Evolutionary conservation across 1,139 yeast species (phyloP).

Genomic region (Taiozyma onychis): DNA sequence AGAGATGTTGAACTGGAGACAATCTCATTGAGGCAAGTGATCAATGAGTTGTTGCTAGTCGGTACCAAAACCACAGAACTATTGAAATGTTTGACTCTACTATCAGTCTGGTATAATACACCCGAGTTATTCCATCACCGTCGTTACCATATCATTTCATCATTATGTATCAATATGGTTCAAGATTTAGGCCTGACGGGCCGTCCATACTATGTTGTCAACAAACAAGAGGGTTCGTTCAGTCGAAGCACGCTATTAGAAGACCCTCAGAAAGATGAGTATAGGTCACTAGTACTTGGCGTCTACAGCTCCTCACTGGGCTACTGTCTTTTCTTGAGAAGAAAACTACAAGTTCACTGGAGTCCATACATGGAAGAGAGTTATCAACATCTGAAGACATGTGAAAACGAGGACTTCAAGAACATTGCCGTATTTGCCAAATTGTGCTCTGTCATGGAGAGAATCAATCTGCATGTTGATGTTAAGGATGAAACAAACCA

Average conservation of each 20-base stretch:
- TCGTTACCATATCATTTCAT: slow-evolving; percentile 64
- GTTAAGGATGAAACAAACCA: slow-evolving; percentile 28
- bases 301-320: slow-evolving; percentile 48
- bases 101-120: slow-evolving; percentile 76
- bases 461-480: slow-evolving; percentile 49
- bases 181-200: slow-evolving; percentile 75
- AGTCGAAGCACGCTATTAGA: slow-evolving; percentile 24
- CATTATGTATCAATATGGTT: slow-evolving; percentile 61
- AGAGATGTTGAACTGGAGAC: slow-evolving; percentile 46
- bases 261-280: slow-evolving; percentile 32
- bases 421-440: slow-evolving; percentile 56
- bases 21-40: slow-evolving; percentile 50
- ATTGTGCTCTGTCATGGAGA: slow-evolving; percentile 56
- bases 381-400: slow-evolving; percentile 40
- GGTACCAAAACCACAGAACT: slow-evolving; percentile 74
- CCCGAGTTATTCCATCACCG: slow-evolving; percentile 79
- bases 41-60: slow-evolving; percentile 57
- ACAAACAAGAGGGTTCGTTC: slow-evolving; percentile 34
- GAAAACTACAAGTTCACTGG: slow-evolving; percentile 51
- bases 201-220: slow-evolving; percentile 37
- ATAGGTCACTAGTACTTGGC: slow-evolving; percentile 39
- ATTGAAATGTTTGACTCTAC: slow-evolving; percentile 52
- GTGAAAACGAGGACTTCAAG: slow-evolving; percentile 28
- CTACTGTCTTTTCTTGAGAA: slow-evolving; percentile 46
- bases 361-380: slow-evolving; percentile 49